Conservation (phyloP, 129 eudicot species). For the Pseudognaphalium luteoalbum region DNA sequence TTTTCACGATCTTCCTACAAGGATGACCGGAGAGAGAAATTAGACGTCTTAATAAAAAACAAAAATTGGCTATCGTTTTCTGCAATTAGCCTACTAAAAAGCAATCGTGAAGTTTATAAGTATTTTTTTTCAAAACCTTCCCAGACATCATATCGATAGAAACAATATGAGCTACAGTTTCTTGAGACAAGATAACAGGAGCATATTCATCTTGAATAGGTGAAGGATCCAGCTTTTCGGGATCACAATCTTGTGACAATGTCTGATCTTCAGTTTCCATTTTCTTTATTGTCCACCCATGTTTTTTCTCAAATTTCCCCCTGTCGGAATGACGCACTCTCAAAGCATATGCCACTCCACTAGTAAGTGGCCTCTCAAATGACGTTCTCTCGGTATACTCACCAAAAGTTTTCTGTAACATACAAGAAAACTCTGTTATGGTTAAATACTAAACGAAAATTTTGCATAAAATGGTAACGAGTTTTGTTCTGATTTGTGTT, state of each 20-base stretch:
- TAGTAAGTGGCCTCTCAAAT: slow-evolving; percentile 91
- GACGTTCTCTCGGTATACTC: slow-evolving; percentile 84
- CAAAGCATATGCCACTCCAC: slow-evolving; percentile 93
- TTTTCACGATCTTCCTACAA: slow-evolving; percentile 90
- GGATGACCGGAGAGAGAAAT: slow-evolving; percentile 3
- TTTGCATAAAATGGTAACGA: neutral
- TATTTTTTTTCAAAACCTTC: slow-evolving; percentile 42
- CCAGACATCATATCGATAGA: slow-evolving; percentile 99
- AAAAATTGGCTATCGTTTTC: neutral
- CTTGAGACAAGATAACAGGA: slow-evolving; percentile 83
- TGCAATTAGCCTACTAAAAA: neutral
- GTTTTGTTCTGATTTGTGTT: neutral
- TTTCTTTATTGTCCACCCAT: slow-evolving; percentile 91
- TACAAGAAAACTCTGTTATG: slow-evolving; percentile 1
- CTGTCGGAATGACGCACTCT: slow-evolving; percentile 72
- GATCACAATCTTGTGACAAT: slow-evolving; percentile 66
- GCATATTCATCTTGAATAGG: slow-evolving; percentile 90
- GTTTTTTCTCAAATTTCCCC: slow-evolving; percentile 64
- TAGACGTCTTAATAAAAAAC: neutral
- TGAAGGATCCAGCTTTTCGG: slow-evolving; percentile 66
- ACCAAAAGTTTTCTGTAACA: slow-evolving; percentile 75
- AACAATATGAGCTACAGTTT: slow-evolving; percentile 83
- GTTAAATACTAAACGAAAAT: neutral
- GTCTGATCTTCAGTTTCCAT: slow-evolving; percentile 87
- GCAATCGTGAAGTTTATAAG: slow-evolving; percentile 1